Base-by-base conservation (phyloP, 352 stramenopile genomes). In the Phytopythium sindhum region DNA sequence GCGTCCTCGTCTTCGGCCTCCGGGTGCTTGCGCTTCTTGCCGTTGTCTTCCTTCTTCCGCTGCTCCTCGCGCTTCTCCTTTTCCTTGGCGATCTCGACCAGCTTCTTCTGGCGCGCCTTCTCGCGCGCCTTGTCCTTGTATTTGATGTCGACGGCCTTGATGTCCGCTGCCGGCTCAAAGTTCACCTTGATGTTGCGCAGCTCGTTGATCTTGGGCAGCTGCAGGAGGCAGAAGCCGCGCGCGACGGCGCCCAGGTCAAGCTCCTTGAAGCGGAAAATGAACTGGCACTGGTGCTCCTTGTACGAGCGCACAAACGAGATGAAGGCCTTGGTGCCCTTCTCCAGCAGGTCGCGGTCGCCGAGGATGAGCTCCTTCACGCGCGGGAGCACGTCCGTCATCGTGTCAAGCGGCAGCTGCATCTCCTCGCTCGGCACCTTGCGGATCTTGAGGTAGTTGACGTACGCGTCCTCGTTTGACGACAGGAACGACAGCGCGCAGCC, bases 221-320 rank as follows among this genome's bases (percentile, higher is more conserved):
- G 86, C 24, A 96, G 67, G 14, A 96, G 68, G 47, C 80, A 82
- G 62, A 94, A 95, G n/a, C 88, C 86, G 41, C 79, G 75, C 44
- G 97, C 97, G 1, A 99, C 79, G 15, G 86, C 69, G 17, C 88
- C 95, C 14, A 99, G 68, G 73, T 99, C 96, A 21, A 99, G 79
- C 35, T 98, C 97, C 58, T 97, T 95, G 78, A 99, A 99, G 41
- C 96, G 89, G 70, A 99, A 99, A 58, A 99, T 99, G 75, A 99
- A 99, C 58, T 98, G 88, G 62, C 96, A 99, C 69, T 98, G 86
- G 83, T 99, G 96, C 67, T 99, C 97, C 72, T 99, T 99, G 86
- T 99, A 99, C 23, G 97, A 98, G 24, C 97, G 87, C 68, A 99
- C 91, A 73, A 99, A 99, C 19, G 97, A 96, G 45, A 99, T 99